Base-by-base conservation (phyloP, 208 protist genomes). In the Lotmaria passim region DNA sequence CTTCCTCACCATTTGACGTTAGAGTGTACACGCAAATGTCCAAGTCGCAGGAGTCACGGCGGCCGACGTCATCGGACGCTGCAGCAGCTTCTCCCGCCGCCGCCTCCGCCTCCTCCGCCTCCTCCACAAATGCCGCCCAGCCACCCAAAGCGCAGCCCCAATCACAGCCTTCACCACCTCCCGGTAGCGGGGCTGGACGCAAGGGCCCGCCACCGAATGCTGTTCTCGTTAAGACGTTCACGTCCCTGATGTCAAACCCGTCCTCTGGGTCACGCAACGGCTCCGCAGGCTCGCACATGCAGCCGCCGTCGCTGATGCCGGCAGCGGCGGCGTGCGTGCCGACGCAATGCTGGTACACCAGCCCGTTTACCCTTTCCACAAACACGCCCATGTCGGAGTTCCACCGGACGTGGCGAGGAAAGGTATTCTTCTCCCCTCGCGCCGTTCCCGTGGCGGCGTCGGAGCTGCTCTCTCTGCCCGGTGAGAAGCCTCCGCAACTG, bases 281-380 rank as follows among this genome's bases (percentile, higher is more conserved):
- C 21, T 44, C 21, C 24, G 26, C n/a, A 19, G 14, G 47, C 7
- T 63, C 70, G 19, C 17, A n/a, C n/a, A 23, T 23, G 39, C 46
- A 21, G 10, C 43, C 34, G 43, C n/a, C 0, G 19, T 30, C 36
- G 26, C 24, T 11, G 24, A 11, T 7, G 36, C 39, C 58, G 23
- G n/a, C 64, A 8, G 8, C 46, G 6, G 59, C 73, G 0, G 64
- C 23, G 43, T 21, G 41, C 0, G 85, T 95, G 28, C 86, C 86
- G 10, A n/a, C 68, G n/a, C 69, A 69, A 17, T 81, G 65, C 26
- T 95, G 89, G 89, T 95, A 95, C 62, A 75, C 80, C 1, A 44
- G 73, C 44, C 56, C 73, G 3, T 89, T 90, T 31, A 64, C 26
- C 0, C 81, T 91, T 41, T 57, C 65, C n/a, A 52, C 76, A 0